Percentiles rank a stretch among this genome's conserved stretches.
These are phyloP conservation scores for Atkinsonella texensis DNA, from an alignment of 2,329 filamentous ascomycete species.

Conservation along the genomic window DNA sequence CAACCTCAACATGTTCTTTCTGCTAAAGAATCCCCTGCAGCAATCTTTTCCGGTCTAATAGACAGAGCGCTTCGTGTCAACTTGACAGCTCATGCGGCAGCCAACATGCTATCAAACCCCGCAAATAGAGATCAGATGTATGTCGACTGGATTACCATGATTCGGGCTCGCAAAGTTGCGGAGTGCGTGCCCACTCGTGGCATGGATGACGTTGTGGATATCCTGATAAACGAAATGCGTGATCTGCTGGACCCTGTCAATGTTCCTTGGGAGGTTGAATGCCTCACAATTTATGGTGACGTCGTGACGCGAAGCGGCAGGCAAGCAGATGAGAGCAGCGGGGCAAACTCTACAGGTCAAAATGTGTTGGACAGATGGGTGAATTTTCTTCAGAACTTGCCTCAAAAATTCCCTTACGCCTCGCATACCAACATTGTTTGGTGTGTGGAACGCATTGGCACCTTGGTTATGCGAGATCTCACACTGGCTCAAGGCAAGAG, in stretches of 20 bases:
- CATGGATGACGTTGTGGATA: conserved; percentile 54
- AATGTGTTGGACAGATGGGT: conserved; percentile 73
- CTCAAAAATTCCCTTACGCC: conserved; percentile 61
- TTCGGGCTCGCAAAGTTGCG: conserved; percentile 49
- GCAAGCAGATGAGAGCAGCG: conserved; percentile 16
- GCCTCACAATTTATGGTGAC: conserved; percentile 48
- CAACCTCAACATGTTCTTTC: conserved; percentile 76
- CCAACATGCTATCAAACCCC: conserved; percentile 80
- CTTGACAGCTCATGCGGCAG: conserved; percentile 82
- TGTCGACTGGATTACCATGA: conserved; percentile 68
- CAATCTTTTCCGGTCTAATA: conserved; percentile 75
- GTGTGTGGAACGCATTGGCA: conserved; percentile 64
- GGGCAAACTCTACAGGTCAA: conserved; percentile 30
- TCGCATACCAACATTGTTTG: conserved; percentile 61
- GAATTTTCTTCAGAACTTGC: conserved; percentile 56
- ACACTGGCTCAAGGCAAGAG: conserved; percentile 68
- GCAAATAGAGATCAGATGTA: conserved; percentile 94
- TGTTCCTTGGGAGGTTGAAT: conserved; percentile 53
- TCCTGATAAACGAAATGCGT: conserved; percentile 55
- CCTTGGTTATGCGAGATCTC: conserved; percentile 67
- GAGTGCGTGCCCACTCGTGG: conserved; percentile 50
- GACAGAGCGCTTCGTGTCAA: conserved; percentile 86
- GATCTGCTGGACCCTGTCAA: conserved; percentile 57
- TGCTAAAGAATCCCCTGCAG: conserved; percentile 79
- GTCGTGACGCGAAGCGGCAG: conserved; percentile 35